Base-by-base conservation (phyloP, 2,329 filamentous ascomycete genomes). In the Rutstroemia sp. region DNA sequence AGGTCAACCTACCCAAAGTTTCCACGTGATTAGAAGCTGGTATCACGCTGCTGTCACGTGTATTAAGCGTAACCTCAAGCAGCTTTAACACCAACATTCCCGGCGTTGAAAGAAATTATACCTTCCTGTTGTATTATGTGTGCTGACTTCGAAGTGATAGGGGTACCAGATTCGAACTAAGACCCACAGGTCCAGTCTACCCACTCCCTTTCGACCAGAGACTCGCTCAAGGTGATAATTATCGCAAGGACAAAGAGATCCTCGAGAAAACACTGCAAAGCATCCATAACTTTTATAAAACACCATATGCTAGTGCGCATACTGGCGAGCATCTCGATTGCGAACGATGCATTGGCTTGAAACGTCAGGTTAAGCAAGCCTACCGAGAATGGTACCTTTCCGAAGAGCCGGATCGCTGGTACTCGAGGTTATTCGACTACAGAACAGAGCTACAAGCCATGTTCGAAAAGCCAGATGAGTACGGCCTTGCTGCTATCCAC, bases 341-440 rank as follows among this genome's bases (percentile, higher is more conserved):
- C 46, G 52, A 60, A 42, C 52, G 59, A 19, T 69, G 65, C 53
- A 48, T 52, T 23, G 50, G 56, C 10, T 63, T 62, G 34, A 65
- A 65, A 38, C 42, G 57, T n/a, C 57, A 63, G 30, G 62, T 66
- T 8, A 53, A 47, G 12, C 49, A 65, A 57, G 65, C 65, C n/a
- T 68, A 62, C 53, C 56, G 61, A 42, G 58, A 63, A 23, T 68
- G 63, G 59, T 70, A 68, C 56, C 56, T 66, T 1, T 59, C 61
- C 2, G 27, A 61, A 14, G 60, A 64, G 7, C 60, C 62, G 10
- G 57, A 59, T 34, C 50, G 59, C 14, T 69, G 65, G 66, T 60
- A 62, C 19, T 52, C 52, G 2, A 54, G 60, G 8, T 21, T 61
- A 12, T 48, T 46, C 14, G 41, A 60, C 12, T 66, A 66, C 27